These are phyloP conservation scores for Hyaloscypha hepaticicola DNA, from an alignment of 495 filamentous ascomycete species.

Conservation along the genomic window DNA sequence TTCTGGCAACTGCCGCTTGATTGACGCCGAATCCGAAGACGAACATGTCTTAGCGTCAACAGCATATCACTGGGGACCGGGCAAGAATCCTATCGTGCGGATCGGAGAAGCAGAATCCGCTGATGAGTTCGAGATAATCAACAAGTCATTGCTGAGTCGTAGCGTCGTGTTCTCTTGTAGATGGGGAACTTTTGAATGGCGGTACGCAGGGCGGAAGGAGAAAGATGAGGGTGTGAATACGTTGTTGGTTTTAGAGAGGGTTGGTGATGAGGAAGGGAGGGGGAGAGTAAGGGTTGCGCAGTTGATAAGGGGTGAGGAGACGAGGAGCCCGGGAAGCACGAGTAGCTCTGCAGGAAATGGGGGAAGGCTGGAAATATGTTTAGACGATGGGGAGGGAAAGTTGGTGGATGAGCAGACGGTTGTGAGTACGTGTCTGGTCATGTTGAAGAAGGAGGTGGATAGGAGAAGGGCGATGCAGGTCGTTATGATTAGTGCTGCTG, in stretches of 20 bases:
- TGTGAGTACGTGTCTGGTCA: slow-evolving; percentile 50
- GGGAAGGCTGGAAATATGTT: slow-evolving; percentile 42
- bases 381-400: slow-evolving; percentile 9
- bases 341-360: slow-evolving; percentile 50
- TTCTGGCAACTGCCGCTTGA: slow-evolving; percentile 44
- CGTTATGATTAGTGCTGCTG: slow-evolving; percentile 42
- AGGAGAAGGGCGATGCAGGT: slow-evolving; percentile 47
- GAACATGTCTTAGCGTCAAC: slow-evolving; percentile 37
- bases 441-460: slow-evolving; percentile 61
- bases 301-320: slow-evolving; percentile 43
- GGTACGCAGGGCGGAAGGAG: slow-evolving; percentile 42
- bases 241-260: slow-evolving; percentile 40
- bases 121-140: slow-evolving; percentile 36
- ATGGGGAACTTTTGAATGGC: slow-evolving; percentile 48
- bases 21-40: slow-evolving; percentile 31
- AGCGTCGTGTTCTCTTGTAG: slow-evolving; percentile 38
- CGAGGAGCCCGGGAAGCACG: slow-evolving; percentile 43
- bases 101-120: slow-evolving; percentile 8
- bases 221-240: slow-evolving; percentile 34
- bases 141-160: slow-evolving; percentile 41
- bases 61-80: slow-evolving; percentile 52
- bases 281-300: slow-evolving; percentile 41
- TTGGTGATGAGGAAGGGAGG: slow-evolving; percentile 30
- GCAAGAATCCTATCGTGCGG: slow-evolving; percentile 35
- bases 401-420: slow-evolving; percentile 35